Percentiles rank a stretch among this genome's conserved stretches.
Evolutionary conservation across 495 filamentous ascomycete genomes (phyloP).

Genomic region (Gamarada debralockiae): DNA sequence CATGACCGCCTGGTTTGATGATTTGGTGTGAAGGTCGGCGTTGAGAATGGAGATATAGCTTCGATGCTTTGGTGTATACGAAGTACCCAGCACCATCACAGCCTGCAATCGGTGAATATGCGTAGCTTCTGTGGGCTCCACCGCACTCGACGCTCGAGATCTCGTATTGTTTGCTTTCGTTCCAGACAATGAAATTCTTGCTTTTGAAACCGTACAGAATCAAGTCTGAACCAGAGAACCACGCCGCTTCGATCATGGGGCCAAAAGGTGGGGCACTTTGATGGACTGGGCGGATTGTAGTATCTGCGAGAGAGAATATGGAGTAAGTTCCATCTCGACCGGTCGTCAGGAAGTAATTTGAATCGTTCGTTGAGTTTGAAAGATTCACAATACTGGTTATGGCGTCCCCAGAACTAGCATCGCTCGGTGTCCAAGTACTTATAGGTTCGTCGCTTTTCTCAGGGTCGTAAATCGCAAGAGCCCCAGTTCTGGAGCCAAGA

Average conservation of each 20-base stretch:
- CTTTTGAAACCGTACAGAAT: conserved; percentile 78
- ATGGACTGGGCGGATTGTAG: conserved; percentile 13
- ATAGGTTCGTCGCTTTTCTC: not conserved
- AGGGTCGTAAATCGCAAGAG: conserved; percentile 49
- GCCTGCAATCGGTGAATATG: conserved; percentile 42
- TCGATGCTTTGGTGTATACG: conserved; percentile 52
- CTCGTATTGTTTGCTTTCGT: conserved; percentile 62
- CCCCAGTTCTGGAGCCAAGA: conserved; percentile 65
- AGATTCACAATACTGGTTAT: conserved; percentile 60
- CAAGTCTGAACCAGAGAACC: conserved; percentile 50
- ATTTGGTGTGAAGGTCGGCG: conserved; percentile 40
- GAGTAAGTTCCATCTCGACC: conserved; percentile 72
- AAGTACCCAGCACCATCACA: conserved; percentile 29
- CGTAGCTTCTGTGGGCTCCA: conserved; percentile 73
- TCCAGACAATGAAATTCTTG: conserved; percentile 74
- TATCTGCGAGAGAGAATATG: conserved; percentile 40
- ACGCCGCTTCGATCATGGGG: conserved; percentile 64
- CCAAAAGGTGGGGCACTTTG: conserved; percentile 50
- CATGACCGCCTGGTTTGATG: conserved; percentile 70
- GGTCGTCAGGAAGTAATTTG: conserved; percentile 55
- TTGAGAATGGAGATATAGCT: conserved; percentile 50
- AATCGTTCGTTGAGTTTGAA: conserved; percentile 13
- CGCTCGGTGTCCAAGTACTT: not conserved
- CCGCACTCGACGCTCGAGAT: conserved; percentile 72
- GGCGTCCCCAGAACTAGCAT: conserved; percentile 46